Evolutionary conservation across 768 basidiomycete genomes (phyloP).

Genomic region (Kwoniella bestiolae): DNA sequence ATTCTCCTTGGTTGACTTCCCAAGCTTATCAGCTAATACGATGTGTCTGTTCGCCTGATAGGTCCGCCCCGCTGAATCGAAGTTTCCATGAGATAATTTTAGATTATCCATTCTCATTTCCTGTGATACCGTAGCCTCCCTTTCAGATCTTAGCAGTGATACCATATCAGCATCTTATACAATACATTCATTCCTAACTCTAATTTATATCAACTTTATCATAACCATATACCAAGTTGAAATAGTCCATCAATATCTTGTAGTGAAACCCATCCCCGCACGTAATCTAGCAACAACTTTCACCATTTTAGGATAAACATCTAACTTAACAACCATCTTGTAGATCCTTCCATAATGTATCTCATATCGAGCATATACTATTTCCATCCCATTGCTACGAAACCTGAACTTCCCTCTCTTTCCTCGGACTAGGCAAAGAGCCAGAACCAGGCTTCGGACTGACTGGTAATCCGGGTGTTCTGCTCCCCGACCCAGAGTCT

Average conservation of each 20-base stretch:
- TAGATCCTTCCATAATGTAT: background rate
- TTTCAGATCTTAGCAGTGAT: background rate
- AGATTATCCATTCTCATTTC: too few relatives aligned
- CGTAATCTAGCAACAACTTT: background rate
- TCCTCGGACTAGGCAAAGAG: conserved; percentile 9
- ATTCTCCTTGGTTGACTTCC: background rate
- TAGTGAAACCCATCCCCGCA: background rate
- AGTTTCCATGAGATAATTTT: too few relatives aligned
- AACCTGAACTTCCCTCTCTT: conserved; percentile 5
- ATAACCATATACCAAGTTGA: background rate
- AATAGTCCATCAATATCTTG: background rate
- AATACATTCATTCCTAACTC: background rate
- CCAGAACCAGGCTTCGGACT: conserved; percentile 17
- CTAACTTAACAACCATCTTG: conserved; percentile 1
- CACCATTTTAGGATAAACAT: background rate
- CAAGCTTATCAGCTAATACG: too few relatives aligned
- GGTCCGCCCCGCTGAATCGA: too few relatives aligned
- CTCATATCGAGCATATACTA: background rate
- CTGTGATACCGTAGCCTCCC: too few relatives aligned
- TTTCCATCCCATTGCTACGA: background rate
- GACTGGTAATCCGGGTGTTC: conserved; percentile 15
- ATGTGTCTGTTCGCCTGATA: too few relatives aligned
- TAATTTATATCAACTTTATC: background rate
- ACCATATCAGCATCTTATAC: background rate
- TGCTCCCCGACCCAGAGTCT: background rate